Conservation (phyloP, 169 alveolate species). For the Babesia caballi region DNA sequence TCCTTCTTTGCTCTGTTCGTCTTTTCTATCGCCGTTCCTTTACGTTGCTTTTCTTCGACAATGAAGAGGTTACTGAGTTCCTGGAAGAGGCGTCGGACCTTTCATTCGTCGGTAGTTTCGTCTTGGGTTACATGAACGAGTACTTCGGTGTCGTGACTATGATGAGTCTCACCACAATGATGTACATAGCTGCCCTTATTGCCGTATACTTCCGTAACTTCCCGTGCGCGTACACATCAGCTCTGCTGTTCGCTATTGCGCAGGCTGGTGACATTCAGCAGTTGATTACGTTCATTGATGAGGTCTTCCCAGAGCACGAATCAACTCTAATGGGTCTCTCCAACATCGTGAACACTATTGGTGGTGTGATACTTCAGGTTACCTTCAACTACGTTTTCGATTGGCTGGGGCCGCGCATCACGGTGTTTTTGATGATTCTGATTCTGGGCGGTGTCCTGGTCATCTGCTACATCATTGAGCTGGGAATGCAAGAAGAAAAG, state of each 20-base stretch:
- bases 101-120: conserved; percentile 28
- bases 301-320: conserved; percentile 36
- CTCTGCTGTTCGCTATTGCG: conserved; percentile 36
- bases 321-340: conserved; percentile 58
- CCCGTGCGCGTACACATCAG: conserved; percentile 40
- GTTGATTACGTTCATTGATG: conserved; percentile 45
- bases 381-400: conserved; percentile 10
- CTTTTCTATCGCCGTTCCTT: conserved; percentile 47
- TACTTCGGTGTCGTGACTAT: conserved; percentile 36
- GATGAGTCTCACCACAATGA: conserved; percentile 9
- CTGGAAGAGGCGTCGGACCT: conserved; percentile 27
- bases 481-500: neutral
- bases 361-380: neutral
- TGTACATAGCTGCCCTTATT: conserved; percentile 27
- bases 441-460: conserved; percentile 15
- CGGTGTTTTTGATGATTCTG: conserved; percentile 16
- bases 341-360: conserved; percentile 8
- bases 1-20: conserved; percentile 31
- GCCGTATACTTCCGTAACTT: conserved; percentile 28
- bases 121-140: conserved; percentile 48
- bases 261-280: conserved; percentile 63
- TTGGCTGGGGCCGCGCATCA: conserved; percentile 10
- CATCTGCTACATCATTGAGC: conserved; percentile 11
- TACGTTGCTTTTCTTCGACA: conserved; percentile 31
- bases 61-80: conserved; percentile 20